Conservation (phyloP, 1,284 basidiomycete species). For the Ceratobasidium sp. region DNA sequence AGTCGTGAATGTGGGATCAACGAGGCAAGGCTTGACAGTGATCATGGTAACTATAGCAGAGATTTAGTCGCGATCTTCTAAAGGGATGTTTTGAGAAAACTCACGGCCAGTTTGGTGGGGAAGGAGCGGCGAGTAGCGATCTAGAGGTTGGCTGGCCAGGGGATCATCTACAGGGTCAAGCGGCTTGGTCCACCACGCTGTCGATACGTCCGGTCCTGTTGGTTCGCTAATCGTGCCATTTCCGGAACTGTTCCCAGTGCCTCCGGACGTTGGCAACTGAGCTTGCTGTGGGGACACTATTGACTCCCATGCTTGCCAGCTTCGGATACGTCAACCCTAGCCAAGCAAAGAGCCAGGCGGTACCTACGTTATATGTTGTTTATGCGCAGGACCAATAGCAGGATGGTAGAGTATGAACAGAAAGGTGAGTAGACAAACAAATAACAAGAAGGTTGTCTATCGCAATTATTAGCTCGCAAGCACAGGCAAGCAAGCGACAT, state of each 20-base stretch:
- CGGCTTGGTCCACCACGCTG: constrained; percentile 77
- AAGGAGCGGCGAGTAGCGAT: constrained; percentile 82
- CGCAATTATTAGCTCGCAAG: constrained; percentile 3
- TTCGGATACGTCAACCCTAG: constrained; percentile 59
- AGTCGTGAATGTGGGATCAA: constrained; percentile 68
- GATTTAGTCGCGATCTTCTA: background rate
- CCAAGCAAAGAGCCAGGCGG: background rate
- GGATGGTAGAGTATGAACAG: constrained; percentile 81
- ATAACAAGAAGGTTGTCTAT: constrained; percentile 65
- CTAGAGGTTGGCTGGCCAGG: constrained; percentile 76
- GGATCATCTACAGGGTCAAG: constrained; percentile 58
- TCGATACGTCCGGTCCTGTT: constrained; percentile 53
- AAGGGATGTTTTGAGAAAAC: constrained; percentile 54
- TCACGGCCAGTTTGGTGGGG: constrained; percentile 83
- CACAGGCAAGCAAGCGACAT: background rate
- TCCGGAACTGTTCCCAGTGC: constrained; percentile 46
- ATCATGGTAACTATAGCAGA: constrained; percentile 73
- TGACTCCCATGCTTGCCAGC: constrained; percentile 91
- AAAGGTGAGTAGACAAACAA: constrained; percentile 76
- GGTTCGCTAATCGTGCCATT: constrained; percentile 47
- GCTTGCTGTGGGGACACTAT: constrained; percentile 55
- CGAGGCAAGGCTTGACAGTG: constrained; percentile 72
- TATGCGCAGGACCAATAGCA: constrained; percentile 71
- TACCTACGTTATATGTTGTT: constrained; percentile 60
- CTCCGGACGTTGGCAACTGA: constrained; percentile 44